Evolutionary conservation across 2,329 filamentous ascomycete genomes (phyloP).

Genomic region (Kalmusia sp.): DNA sequence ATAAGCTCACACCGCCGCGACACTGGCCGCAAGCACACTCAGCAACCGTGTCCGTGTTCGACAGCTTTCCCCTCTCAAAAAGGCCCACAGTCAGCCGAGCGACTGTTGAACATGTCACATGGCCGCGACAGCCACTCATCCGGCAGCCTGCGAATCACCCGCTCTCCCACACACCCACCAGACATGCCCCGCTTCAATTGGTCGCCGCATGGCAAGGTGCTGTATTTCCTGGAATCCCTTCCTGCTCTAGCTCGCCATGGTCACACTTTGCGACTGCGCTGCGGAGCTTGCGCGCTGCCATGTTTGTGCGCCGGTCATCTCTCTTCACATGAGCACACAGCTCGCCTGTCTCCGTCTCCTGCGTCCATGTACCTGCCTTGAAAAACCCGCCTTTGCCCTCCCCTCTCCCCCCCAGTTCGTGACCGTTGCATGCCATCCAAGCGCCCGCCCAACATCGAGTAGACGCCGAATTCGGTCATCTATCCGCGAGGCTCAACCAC

Average conservation of each 20-base stretch:
- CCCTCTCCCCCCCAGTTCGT: too few relatives aligned
- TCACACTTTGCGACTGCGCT: slow-evolving; percentile 32
- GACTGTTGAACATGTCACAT: slow-evolving; percentile 44
- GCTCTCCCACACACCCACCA: slow-evolving; percentile 46
- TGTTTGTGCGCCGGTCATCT: slow-evolving; percentile 25
- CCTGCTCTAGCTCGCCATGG: slow-evolving; percentile 48
- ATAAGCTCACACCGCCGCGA: background rate
- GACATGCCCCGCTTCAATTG: slow-evolving; percentile 34
- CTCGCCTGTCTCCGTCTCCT: background rate
- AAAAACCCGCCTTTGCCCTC: slow-evolving; percentile 21
- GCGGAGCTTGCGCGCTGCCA: slow-evolving; percentile 31
- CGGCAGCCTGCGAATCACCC: slow-evolving; percentile 45
- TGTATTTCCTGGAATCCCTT: slow-evolving; percentile 38
- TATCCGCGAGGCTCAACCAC: background rate
- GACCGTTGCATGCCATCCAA: too few relatives aligned
- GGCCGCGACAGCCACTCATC: slow-evolving; percentile 47
- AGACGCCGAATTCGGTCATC: background rate
- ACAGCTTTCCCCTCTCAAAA: background rate
- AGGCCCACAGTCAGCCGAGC: slow-evolving; percentile 33
- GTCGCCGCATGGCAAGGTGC: slow-evolving; percentile 44
- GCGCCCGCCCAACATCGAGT: slow-evolving; percentile 12
- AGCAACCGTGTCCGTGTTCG: background rate
- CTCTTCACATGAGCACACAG: slow-evolving; percentile 34
- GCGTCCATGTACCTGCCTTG: slow-evolving; percentile 32
- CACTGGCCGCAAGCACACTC: too few relatives aligned